phyloP scores from a whole-genome alignment of 306 rosid genomes.

The Luffa acutangula region DNA sequence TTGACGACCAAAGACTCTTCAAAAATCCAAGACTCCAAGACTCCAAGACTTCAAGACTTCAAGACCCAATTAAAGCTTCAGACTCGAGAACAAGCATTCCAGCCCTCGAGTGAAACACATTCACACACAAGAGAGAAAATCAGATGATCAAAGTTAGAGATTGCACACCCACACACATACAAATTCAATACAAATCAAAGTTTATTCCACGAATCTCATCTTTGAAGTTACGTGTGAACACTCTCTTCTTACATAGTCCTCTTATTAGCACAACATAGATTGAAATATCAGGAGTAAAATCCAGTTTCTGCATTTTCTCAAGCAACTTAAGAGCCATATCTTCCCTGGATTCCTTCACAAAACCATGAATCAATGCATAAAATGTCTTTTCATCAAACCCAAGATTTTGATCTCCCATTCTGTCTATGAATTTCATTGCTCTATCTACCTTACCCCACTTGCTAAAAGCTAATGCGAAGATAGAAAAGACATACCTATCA shows the following conservation, averaged over 20 bases:
- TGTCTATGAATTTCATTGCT: constrained; percentile 59
- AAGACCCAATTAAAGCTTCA: no score
- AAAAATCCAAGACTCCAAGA: no score
- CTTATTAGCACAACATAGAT: constrained; percentile 67
- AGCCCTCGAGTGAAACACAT: no score
- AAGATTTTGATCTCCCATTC: constrained; percentile 34
- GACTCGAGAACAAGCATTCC: no score
- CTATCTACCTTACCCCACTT: constrained; percentile 64
- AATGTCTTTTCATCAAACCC: constrained; percentile 50
- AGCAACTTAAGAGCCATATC: constrained; percentile 57
- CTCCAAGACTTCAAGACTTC: no score
- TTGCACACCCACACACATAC: no score
- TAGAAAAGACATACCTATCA: constrained; percentile 43
- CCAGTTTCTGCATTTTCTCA: constrained; percentile 45
- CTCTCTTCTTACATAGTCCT: constrained; percentile 40
- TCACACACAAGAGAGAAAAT: no score
- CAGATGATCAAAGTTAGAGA: no score
- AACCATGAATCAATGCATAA: constrained; percentile 65
- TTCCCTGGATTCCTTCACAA: constrained; percentile 39
- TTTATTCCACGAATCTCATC: no score
- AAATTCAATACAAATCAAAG: no score
- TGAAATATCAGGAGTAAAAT: constrained; percentile 47
- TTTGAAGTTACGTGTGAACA: no score
- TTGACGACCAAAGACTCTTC: no score
- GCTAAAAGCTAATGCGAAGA: constrained; percentile 41